Percentiles rank a stretch among this genome's conserved stretches.
These are phyloP conservation scores for Pelargonium australe DNA, from an alignment of 441 rosid genomes.

Conservation along the genomic window DNA sequence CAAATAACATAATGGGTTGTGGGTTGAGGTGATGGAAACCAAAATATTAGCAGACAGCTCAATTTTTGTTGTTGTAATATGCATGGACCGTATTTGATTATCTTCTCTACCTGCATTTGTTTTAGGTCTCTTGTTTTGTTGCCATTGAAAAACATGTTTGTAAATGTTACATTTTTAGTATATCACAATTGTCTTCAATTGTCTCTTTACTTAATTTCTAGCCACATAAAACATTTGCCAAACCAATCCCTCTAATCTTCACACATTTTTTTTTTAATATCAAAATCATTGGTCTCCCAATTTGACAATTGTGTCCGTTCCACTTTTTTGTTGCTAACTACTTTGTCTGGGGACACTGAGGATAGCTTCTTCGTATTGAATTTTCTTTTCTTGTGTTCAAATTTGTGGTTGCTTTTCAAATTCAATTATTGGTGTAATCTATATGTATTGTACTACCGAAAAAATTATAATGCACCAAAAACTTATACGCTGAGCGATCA, in stretches of 20 bases:
- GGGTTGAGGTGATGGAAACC: not conserved
- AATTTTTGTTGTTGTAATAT: not conserved
- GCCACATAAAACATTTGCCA: no score
- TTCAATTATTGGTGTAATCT: not conserved
- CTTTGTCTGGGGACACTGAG: not conserved
- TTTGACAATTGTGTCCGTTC: not conserved
- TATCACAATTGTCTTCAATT: not conserved
- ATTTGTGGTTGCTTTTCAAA: not conserved
- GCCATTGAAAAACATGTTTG: not conserved
- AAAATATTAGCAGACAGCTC: not conserved
- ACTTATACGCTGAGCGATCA: no score
- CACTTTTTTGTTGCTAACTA: not conserved
- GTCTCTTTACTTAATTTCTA: no score
- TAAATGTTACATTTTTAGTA: not conserved
- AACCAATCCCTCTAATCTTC: no score
- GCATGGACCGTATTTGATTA: not conserved
- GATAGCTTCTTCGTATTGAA: not conserved
- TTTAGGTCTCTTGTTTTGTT: slow-evolving; percentile 5
- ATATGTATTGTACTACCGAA: no score
- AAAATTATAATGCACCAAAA: no score
- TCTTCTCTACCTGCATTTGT: not conserved
- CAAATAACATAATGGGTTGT: not conserved
- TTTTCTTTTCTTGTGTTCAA: not conserved
- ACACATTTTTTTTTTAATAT: no score
- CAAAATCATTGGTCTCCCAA: no score